A percentile compares a stretch with the other conserved stretches of the same genome.
Conservation (phyloP, 768 basidiomycete species). For the Pleurotus platypus region DNA sequence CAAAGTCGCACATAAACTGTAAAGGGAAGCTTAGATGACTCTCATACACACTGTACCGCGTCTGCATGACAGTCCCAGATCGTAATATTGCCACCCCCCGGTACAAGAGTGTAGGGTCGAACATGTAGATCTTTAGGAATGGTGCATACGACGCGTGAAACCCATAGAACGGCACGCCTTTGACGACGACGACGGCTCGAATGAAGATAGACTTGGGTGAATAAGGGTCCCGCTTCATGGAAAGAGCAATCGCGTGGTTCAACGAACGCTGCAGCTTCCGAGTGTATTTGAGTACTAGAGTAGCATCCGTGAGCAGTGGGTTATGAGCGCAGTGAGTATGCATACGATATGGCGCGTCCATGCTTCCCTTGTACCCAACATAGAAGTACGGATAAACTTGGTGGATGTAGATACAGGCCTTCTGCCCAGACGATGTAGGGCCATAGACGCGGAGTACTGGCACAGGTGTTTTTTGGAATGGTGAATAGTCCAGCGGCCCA, state of each 20-base stretch:
- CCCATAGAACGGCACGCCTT: conserved; percentile 96
- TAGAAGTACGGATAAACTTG: conserved; percentile 95
- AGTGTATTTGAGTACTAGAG: conserved; percentile 72
- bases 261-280: conserved; percentile 67
- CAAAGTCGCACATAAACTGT: conserved; percentile 94
- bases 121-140: conserved; percentile 82
- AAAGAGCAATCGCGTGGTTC: conserved; percentile 83
- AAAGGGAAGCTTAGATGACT: conserved; percentile 85
- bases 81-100: conserved; percentile 75
- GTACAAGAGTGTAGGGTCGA: conserved; percentile 65
- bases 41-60: conserved; percentile 79
- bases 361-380: conserved; percentile 71
- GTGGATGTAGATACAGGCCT: conserved; percentile 86
- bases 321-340: conserved; percentile 1
- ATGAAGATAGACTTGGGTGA: conserved; percentile 57
- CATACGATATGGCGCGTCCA: conserved; percentile 63
- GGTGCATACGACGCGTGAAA: conserved; percentile 82
- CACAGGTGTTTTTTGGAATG: conserved; percentile 47
- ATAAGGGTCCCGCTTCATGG: conserved; percentile 68
- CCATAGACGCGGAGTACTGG: conserved; percentile 90
- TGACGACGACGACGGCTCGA: conserved; percentile 79
- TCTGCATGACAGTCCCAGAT: conserved; percentile 79
- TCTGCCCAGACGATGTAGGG: conserved; percentile 68
- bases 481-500: conserved; percentile 61
- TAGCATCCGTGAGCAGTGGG: conserved; percentile 2